Percentiles rank a stretch among this genome's conserved stretches.
phyloP scores from a whole-genome alignment of 441 rosid genomes.

The Cnidoscolus chayamansa region DNA sequence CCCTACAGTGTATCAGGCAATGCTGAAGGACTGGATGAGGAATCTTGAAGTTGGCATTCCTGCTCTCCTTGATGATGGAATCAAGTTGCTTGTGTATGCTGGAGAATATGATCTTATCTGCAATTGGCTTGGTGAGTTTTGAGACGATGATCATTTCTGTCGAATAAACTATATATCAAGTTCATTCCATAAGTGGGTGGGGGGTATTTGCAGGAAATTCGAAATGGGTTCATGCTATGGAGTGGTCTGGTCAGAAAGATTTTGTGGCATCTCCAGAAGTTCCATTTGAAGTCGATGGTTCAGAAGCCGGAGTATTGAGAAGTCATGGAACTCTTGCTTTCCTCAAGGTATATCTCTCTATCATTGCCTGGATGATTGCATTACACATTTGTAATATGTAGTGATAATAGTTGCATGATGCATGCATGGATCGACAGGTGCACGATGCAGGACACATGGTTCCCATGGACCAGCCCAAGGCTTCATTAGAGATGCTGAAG shows the following conservation, averaged over 20 bases:
- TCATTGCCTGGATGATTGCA: background rate
- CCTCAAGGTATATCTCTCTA: conserved; percentile 63
- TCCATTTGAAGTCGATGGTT: conserved; percentile 63
- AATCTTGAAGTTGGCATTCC: conserved; percentile 91
- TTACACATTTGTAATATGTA: background rate
- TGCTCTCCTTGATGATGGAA: conserved; percentile 78
- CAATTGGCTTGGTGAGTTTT: conserved; percentile 82
- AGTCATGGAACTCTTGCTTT: conserved; percentile 67
- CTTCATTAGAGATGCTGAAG: conserved; percentile 76
- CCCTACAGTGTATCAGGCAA: conserved; percentile 63
- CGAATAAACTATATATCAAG: background rate
- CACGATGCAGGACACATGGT: conserved; percentile 96
- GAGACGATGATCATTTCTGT: no score
- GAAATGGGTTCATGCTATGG: conserved; percentile 98
- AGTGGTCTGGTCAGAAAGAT: conserved; percentile 76
- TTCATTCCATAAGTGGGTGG: background rate
- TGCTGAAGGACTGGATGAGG: conserved; percentile 92
- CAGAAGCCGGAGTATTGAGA: conserved; percentile 70
- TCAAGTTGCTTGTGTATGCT: conserved; percentile 80
- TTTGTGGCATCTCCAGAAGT: conserved; percentile 60
- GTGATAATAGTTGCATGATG: conserved; percentile 25
- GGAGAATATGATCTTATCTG: conserved; percentile 99
- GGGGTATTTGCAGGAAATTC: conserved; percentile 62
- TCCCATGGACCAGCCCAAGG: conserved; percentile 99
- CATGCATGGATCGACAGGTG: conserved; percentile 43